Evolutionary conservation across 2,329 filamentous ascomycete species (phyloP).

Genomic region (Teratosphaeria nubilosa): DNA sequence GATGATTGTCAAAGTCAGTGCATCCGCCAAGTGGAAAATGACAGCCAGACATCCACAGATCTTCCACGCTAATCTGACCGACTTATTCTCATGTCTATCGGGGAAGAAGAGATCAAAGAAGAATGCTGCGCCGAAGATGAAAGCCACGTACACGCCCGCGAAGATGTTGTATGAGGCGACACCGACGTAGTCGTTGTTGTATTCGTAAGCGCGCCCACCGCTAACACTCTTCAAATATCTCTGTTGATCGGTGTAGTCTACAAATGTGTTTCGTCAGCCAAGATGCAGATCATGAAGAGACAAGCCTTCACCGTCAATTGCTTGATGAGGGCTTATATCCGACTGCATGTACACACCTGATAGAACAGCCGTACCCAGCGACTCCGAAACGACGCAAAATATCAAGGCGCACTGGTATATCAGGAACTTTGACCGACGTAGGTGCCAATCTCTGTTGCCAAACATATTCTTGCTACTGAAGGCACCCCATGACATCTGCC

Average conservation of each 20-base stretch:
- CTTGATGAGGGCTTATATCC: neutral
- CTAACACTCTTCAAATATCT: constrained; percentile 31
- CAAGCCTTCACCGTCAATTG: neutral
- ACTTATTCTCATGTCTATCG: constrained; percentile 39
- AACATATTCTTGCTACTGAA: constrained; percentile 51
- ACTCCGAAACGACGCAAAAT: constrained; percentile 46
- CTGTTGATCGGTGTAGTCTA: constrained; percentile 48
- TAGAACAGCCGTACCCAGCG: constrained; percentile 45
- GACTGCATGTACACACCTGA: constrained; percentile 33
- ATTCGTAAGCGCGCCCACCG: constrained; percentile 32
- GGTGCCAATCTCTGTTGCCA: constrained; percentile 41
- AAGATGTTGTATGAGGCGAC: constrained; percentile 50
- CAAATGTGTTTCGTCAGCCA: neutral
- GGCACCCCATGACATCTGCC: constrained; percentile 48
- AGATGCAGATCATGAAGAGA: neutral
- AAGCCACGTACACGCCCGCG: constrained; percentile 46
- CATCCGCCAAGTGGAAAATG: constrained; percentile 37
- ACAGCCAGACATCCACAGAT: constrained; percentile 41
- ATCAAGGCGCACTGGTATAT: constrained; percentile 53
- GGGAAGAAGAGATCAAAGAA: constrained; percentile 56
- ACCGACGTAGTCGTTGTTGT: constrained; percentile 48
- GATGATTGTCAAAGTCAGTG: constrained; percentile 43
- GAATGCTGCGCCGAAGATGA: constrained; percentile 49
- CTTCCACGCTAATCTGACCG: constrained; percentile 46
- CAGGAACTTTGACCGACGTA: constrained; percentile 49